Percentiles rank a stretch among this genome's conserved stretches.
phyloP scores from a whole-genome alignment of 2,329 filamentous ascomycete species.

The Penicillium concentricum region DNA sequence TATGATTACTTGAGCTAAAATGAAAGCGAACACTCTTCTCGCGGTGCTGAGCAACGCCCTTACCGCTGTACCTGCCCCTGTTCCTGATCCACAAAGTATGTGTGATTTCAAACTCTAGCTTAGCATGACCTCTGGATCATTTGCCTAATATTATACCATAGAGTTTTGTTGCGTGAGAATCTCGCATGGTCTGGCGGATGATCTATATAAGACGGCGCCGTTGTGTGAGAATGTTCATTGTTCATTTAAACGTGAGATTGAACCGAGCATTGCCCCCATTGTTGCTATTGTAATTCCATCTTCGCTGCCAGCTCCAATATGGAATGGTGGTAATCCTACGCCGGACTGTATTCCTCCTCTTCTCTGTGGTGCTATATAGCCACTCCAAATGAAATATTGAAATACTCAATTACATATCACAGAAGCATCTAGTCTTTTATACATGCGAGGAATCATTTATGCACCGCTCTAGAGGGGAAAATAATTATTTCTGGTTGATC shows the following conservation, averaged over 20 bases:
- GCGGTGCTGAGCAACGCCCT: not conserved
- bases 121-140: not conserved
- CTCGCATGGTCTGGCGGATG: not conserved
- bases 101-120: not conserved
- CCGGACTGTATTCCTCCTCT: not conserved
- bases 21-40: not conserved
- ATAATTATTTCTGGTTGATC: not conserved
- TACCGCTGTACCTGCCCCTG: not conserved
- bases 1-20: not conserved
- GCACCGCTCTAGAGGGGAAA: no score
- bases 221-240: not conserved
- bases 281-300: no score
- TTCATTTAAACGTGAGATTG: not conserved
- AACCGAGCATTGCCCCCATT: not conserved
- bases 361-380: not conserved
- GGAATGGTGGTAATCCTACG: no score
- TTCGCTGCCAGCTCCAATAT: no score
- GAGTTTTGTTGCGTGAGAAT: not conserved
- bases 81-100: not conserved
- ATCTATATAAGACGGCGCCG: not conserved
- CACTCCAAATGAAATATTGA: not conserved
- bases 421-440: not conserved
- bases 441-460: no score
- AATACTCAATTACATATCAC: not conserved
- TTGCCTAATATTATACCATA: not conserved